These are phyloP conservation scores for Tolypocladium ovalisporum DNA, from an alignment of 2,329 filamentous ascomycete genomes.

Conservation along the genomic window DNA sequence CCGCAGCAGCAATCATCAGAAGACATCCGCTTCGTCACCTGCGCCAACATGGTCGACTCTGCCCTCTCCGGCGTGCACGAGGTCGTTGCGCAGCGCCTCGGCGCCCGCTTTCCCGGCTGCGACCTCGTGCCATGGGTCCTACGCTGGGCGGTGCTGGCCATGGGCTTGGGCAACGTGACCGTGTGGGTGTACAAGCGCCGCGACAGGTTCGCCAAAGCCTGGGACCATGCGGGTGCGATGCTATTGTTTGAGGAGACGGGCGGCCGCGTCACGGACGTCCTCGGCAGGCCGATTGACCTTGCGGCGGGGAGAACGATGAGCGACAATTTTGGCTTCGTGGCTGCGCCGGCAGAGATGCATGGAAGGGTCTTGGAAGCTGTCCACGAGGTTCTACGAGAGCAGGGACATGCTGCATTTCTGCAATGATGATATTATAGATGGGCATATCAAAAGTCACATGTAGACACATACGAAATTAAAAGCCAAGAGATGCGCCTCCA, in stretches of 20 bases:
- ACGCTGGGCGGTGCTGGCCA: slow-evolving; percentile 40
- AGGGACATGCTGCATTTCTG: slow-evolving; percentile 15
- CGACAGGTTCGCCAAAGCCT: slow-evolving; percentile 40
- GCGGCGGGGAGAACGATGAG: slow-evolving; percentile 35
- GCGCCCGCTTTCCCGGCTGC: slow-evolving; percentile 31
- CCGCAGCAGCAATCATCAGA: slow-evolving; percentile 7
- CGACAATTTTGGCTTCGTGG: slow-evolving; percentile 45
- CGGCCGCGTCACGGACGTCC: slow-evolving; percentile 42
- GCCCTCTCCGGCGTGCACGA: slow-evolving; percentile 36
- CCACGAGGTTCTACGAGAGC: slow-evolving; percentile 55
- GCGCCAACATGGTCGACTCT: slow-evolving; percentile 33
- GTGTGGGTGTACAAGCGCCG: slow-evolving; percentile 44
- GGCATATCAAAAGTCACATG: neutral
- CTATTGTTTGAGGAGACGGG: slow-evolving; percentile 46
- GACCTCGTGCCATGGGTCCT: slow-evolving; percentile 48
- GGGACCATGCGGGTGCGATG: slow-evolving; percentile 52
- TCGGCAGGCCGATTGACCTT: slow-evolving; percentile 39
- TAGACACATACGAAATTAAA: neutral
- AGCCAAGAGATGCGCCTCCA: neutral
- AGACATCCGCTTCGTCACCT: slow-evolving; percentile 34
- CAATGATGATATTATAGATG: neutral
- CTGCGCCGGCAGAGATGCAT: slow-evolving; percentile 35
- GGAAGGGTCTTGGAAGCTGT: slow-evolving; percentile 50
- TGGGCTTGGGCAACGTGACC: slow-evolving; percentile 41
- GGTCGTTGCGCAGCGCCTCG: slow-evolving; percentile 29